Base-by-base conservation (phyloP, 768 basidiomycete genomes). In the Boletus patriciae region DNA sequence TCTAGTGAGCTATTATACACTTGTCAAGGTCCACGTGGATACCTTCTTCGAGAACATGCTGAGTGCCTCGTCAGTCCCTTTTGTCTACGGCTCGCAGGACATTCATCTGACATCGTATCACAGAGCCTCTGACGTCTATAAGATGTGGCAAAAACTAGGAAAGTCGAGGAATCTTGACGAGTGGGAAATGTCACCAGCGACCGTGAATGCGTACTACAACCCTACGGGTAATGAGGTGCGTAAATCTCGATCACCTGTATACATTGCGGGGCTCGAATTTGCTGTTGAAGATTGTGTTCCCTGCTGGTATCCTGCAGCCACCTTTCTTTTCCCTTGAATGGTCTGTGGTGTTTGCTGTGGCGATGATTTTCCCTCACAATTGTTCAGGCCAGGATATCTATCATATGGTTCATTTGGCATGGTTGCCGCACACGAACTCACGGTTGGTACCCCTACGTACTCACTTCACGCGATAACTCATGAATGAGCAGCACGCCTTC, bases 321-420 rank as follows among this genome's bases (percentile, higher is more conserved):
- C 95, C 95, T 0, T 98, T 94, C 82, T 98, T 94, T 78, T 83
- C 82, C 5, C 77, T 82, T 50, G 78, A 84, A 53, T 96, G 93
- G 90, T 90, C 57, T 38, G 79, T 58, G 36, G 29, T 46, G 1
- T 3, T 19, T 21, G 12, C 4, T 42, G 19, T 40, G 44, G 21
- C 25, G 12, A 34, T 27, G 25, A 50, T 42, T 19, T 45, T 27
- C 44, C 51, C 54, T 63, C 16, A 70, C 52, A 44, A n/a, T 41
- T 12, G 7, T 58, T 59, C 54, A 92, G 90, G 92, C 97, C 97
- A 6, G 78, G 83, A 31, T 96, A 97, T 70, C 77, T 98, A 55
- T 81, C 85, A 29, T 98, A 96, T 62, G 96, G 94, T 21, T 86
- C 93, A 2, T 97, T 98, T 66, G 97, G 95, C 15, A 85, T 88